Evolutionary conservation across 2,329 filamentous ascomycete species (phyloP), one percentile per base, ranked within the genome.

Genomic region (Botryosphaeria agaves): DNA sequence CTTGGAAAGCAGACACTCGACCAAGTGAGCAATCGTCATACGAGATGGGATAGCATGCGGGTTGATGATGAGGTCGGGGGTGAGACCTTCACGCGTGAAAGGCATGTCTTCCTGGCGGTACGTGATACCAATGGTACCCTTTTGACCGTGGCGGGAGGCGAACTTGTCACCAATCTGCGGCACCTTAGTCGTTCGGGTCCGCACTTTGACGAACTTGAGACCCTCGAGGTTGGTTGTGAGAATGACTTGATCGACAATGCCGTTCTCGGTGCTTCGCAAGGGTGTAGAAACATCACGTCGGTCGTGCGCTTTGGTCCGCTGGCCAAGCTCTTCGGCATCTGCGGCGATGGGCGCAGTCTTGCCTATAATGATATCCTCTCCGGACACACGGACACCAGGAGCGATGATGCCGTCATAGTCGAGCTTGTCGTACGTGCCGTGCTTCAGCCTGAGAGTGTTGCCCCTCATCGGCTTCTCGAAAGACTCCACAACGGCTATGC

Each of bases 21-120:
- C 92, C 71, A 98, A 85, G 67, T 98, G 89, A 45, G 89, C 89
- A 74, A 98, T 98, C 3, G 91, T 98, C 89, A 98, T 98, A 72
- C 89, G 89, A 32, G 89, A 98, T 0, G 89, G 89, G 69, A 98
- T 98, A 50, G 89, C 91, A 67, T 98, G 89, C 1, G 89, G 89
- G 56, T 98, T 98, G 66, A 98, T 95, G 56, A 98, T 94, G 38
- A 98, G 68, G 56, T 98, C 91, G 0, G 91, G 89, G 0, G 78
- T 79, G 31, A 98, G 70, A 45, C 91, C 89, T 51, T 95, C 83
- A 21, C 74, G 66, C 3, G 83, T 89, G 55, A 98, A 98, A 0
- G 91, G 91, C 91, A 98, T 98, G 49, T 98, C 91, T 55, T 98
- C 89, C 45, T 92, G 82, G 29, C 87, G 75, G 56, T 91, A 98